A percentile compares a stretch with the other conserved stretches of the same genome.
These are phyloP conservation scores for Kazachstania africana DNA, from an alignment of 805 yeast species.

Conservation along the genomic window DNA sequence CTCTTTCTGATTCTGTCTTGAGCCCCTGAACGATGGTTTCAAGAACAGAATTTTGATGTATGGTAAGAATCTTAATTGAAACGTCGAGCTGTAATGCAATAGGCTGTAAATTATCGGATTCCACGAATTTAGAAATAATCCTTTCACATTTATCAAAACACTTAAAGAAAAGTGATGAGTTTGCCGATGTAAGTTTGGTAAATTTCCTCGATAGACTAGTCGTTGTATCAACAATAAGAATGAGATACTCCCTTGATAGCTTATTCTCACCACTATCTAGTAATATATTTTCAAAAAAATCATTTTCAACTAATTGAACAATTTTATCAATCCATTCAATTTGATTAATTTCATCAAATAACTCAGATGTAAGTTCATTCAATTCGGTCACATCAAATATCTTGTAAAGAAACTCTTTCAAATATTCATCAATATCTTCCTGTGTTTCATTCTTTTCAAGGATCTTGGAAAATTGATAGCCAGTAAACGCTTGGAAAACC, in stretches of 20 bases:
- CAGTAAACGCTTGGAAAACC: conserved; percentile 21
- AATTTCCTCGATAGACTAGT: conserved; percentile 15
- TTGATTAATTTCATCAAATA: conserved; percentile 17
- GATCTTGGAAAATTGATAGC: conserved; percentile 7
- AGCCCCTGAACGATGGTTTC: conserved; percentile 9
- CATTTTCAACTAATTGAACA: conserved; percentile 14
- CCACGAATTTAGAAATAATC: too few species aligned
- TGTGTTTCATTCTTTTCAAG: conserved; percentile 1
- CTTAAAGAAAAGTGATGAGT: too few species aligned
- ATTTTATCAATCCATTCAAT: conserved; percentile 5
- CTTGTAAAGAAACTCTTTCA: conserved; percentile 12
- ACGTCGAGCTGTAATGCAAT: conserved; percentile 12
- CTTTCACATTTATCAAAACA: too few species aligned
- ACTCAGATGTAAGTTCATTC: conserved; percentile 17
- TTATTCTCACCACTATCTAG: conserved; percentile 1
- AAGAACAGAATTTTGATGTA: conserved; percentile 20
- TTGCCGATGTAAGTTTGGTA: conserved; percentile 5
- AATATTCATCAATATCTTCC: background rate
- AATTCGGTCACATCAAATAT: conserved; percentile 12
- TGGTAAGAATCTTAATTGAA: conserved; percentile 17
- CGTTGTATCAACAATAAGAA: conserved; percentile 14
- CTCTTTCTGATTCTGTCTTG: conserved; percentile 1
- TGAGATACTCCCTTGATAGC: conserved; percentile 6
- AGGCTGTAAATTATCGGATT: too few species aligned
- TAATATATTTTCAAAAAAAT: conserved; percentile 17